A percentile compares a stretch with the other conserved stretches of the same genome.
Conservation (phyloP, 257 asterid species). For the Solanum pimpinellifolium region DNA sequence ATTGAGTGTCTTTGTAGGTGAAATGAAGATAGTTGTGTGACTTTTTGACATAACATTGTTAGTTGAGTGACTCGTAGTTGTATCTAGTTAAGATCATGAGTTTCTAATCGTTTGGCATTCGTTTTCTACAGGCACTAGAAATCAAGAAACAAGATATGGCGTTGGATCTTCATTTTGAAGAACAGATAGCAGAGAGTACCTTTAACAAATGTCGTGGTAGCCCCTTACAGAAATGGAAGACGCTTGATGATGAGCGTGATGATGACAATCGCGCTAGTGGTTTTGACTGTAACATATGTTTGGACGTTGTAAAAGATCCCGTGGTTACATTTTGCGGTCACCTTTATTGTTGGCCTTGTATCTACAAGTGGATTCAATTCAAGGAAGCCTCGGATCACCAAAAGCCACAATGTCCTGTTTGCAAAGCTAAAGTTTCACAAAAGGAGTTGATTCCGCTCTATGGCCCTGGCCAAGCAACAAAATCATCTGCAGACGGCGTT, state of each 20-base stretch:
- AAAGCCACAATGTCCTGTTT: conserved; percentile 61
- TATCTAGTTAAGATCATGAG: neutral
- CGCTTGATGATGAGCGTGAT: conserved; percentile 17
- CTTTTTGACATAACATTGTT: neutral
- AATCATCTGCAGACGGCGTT: conserved; percentile 15
- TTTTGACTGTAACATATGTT: conserved; percentile 71
- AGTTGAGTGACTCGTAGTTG: neutral
- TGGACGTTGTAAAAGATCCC: conserved; percentile 55
- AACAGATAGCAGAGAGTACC: neutral
- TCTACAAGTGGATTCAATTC: conserved; percentile 56
- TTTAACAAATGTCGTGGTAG: neutral
- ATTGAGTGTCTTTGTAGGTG: neutral
- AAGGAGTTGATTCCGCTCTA: conserved; percentile 61
- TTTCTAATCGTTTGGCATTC: neutral
- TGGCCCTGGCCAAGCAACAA: conserved; percentile 35
- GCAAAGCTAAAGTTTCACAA: conserved; percentile 47
- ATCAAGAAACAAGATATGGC: neutral
- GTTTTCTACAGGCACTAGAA: conserved; percentile 1
- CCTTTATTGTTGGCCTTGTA: conserved; percentile 86
- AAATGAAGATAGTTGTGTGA: neutral
- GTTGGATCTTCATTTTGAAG: neutral
- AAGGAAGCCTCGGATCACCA: conserved; percentile 9
- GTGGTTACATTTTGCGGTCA: conserved; percentile 82
- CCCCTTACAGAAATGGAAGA: conserved; percentile 17
- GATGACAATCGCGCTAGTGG: conserved; percentile 20